Evolutionary conservation across 2,329 filamentous ascomycete species (phyloP).

Genomic region (Coleophoma crateriformis): DNA sequence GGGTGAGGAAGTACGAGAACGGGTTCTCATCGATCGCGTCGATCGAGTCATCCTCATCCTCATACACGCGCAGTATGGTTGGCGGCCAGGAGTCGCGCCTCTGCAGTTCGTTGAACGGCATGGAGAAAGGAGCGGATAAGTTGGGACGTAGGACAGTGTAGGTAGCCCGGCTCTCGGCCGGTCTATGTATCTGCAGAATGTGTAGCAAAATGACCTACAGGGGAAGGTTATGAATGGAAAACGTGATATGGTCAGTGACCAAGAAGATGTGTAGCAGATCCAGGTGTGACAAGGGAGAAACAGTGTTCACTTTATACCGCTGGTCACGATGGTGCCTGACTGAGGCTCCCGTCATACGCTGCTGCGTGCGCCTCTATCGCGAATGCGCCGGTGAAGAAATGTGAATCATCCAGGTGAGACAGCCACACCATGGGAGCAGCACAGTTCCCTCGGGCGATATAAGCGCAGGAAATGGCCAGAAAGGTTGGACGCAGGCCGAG

Average conservation of each 20-base stretch:
- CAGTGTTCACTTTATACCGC: neutral
- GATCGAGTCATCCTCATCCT: conserved; percentile 7
- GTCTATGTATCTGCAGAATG: conserved; percentile 16
- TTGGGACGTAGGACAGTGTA: too few species aligned
- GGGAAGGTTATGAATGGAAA: neutral
- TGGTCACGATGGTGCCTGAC: neutral
- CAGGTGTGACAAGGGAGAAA: neutral
- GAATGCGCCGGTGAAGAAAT: neutral
- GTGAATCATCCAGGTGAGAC: conserved; percentile 1
- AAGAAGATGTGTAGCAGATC: neutral
- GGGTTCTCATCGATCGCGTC: conserved; percentile 26
- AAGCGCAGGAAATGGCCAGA: too few species aligned
- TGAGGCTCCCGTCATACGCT: neutral
- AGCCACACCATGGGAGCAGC: neutral
- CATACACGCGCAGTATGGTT: conserved; percentile 21
- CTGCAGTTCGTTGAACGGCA: conserved; percentile 24
- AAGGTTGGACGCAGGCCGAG: too few species aligned
- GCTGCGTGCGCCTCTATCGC: neutral
- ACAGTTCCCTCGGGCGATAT: too few species aligned
- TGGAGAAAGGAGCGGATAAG: conserved; percentile 2
- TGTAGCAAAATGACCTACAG: neutral
- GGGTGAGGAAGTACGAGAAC: conserved; percentile 26
- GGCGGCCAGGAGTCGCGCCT: conserved; percentile 28
- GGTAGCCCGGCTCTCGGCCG: conserved; percentile 24
- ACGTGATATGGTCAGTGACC: neutral